Evolutionary conservation across 2,329 filamentous ascomycete genomes (phyloP).

Genomic region (Cladophialophora carrionii): DNA sequence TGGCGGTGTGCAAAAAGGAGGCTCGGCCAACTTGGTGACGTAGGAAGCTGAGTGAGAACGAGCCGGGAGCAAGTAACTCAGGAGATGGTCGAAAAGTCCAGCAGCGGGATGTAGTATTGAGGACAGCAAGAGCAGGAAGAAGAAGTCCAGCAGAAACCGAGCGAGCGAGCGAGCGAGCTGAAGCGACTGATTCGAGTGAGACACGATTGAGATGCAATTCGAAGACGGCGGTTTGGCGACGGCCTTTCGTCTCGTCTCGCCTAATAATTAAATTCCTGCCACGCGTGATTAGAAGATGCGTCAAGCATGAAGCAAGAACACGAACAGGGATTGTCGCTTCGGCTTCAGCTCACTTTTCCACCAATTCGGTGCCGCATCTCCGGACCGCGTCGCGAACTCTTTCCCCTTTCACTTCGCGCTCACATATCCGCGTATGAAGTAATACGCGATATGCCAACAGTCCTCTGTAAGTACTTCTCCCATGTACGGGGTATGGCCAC

Average conservation of each 20-base stretch:
- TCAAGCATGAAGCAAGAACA: too few species aligned
- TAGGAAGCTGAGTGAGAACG: neutral
- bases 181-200: neutral
- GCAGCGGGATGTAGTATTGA: neutral
- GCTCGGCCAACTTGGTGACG: conserved; percentile 5
- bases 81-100: neutral
- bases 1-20: conserved; percentile 16
- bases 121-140: neutral
- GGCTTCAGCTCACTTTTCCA: too few species aligned
- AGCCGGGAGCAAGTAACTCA: too few species aligned
- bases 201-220: neutral
- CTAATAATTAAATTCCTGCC: neutral
- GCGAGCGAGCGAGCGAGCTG: neutral
- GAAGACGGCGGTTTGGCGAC: neutral
- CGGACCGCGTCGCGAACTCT: too few species aligned
- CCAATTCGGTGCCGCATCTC: too few species aligned
- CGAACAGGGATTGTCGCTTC: too few species aligned
- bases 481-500: neutral
- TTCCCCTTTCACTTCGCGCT: too few species aligned
- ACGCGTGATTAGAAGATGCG: neutral
- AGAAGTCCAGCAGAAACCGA: neutral
- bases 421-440: too few species aligned
- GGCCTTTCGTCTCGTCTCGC: neutral
- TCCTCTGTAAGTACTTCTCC: too few species aligned
- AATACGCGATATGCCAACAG: too few species aligned